Percentiles rank a stretch among this genome's conserved stretches.
Evolutionary conservation across 495 filamentous ascomycete genomes (phyloP).

Genomic region (Podospora bellae-mahoneyi): DNA sequence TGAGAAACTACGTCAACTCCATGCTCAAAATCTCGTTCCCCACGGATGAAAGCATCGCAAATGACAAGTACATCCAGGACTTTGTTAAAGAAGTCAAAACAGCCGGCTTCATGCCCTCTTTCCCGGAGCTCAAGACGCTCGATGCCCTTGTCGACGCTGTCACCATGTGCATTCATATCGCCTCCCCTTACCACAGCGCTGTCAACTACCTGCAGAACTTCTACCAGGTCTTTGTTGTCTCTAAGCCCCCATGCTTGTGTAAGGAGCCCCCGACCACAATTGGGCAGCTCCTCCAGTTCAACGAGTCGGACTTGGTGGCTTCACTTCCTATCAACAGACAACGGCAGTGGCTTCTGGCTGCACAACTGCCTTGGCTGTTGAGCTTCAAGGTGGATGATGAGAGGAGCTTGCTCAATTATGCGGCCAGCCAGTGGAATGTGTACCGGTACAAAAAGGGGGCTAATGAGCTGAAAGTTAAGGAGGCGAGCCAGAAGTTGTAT

Average conservation of each 20-base stretch:
- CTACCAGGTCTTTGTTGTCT: constrained; percentile 46
- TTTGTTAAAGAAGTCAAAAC: constrained; percentile 41
- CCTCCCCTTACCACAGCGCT: constrained; percentile 47
- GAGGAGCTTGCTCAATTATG: constrained; percentile 38
- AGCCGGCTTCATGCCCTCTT: constrained; percentile 34
- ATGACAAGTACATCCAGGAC: constrained; percentile 32
- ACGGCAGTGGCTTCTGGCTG: constrained; percentile 41
- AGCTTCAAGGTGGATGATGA: constrained; percentile 43
- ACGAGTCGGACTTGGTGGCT: constrained; percentile 37
- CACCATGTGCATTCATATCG: constrained; percentile 54
- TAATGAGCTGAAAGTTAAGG: constrained; percentile 18
- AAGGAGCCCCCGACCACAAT: constrained; percentile 31
- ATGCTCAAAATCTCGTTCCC: constrained; percentile 30
- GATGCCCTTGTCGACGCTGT: constrained; percentile 81
- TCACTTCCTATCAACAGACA: constrained; percentile 42
- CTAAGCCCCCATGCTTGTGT: constrained; percentile 45
- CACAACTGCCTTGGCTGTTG: constrained; percentile 45
- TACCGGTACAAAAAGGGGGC: constrained; percentile 23
- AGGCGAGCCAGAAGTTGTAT: constrained; percentile 29
- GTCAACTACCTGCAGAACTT: constrained; percentile 52
- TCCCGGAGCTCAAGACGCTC: constrained; percentile 73
- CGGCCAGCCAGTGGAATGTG: constrained; percentile 34
- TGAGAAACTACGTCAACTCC: constrained; percentile 36
- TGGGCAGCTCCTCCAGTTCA: constrained; percentile 25
- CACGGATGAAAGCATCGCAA: constrained; percentile 27